Evolutionary conservation across 768 basidiomycete species (phyloP).

Genomic region (Tephrocybe rancida): DNA sequence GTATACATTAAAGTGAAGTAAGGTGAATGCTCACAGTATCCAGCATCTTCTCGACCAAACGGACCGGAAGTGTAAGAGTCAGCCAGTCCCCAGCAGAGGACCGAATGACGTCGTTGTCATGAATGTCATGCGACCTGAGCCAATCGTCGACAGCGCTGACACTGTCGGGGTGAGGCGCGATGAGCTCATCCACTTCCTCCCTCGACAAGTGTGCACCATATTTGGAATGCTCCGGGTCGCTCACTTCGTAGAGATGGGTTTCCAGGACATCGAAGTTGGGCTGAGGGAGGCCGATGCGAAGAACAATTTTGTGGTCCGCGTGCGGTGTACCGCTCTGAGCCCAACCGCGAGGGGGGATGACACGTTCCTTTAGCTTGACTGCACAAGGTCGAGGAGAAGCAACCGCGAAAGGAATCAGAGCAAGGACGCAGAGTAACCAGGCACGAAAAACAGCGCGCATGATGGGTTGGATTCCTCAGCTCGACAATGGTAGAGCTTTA

Average conservation of each 20-base stretch:
- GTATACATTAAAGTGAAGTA: not conserved
- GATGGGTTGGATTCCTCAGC: not conserved
- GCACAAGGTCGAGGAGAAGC: slow-evolving; percentile 21
- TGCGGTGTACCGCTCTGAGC: slow-evolving; percentile 43
- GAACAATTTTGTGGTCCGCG: slow-evolving; percentile 45
- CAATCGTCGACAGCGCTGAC: slow-evolving; percentile 60
- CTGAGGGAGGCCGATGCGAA: slow-evolving; percentile 61
- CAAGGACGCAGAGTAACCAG: slow-evolving; percentile 10
- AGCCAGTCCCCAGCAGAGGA: slow-evolving; percentile 73
- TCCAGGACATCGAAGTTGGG: slow-evolving; percentile 50
- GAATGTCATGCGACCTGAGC: slow-evolving; percentile 58
- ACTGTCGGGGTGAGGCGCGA: slow-evolving; percentile 60
- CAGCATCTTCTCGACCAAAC: slow-evolving; percentile 67
- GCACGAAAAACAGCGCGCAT: slow-evolving; percentile 8
- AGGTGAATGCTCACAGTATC: slow-evolving; percentile 39
- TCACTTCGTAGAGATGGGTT: slow-evolving; percentile 55
- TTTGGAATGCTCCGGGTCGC: slow-evolving; percentile 53
- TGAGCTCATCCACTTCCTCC: slow-evolving; percentile 63
- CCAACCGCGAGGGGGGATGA: slow-evolving; percentile 52
- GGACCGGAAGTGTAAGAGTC: slow-evolving; percentile 57
- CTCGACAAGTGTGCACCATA: slow-evolving; percentile 62
- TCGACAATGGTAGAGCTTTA: not conserved
- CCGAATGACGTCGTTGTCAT: slow-evolving; percentile 43
- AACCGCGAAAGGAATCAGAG: slow-evolving; percentile 4
- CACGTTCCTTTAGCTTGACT: slow-evolving; percentile 33